A percentile compares a stretch with the other conserved stretches of the same genome.
Evolutionary conservation across 495 filamentous ascomycete species (phyloP).

Genomic region (Neurospora sp.): DNA sequence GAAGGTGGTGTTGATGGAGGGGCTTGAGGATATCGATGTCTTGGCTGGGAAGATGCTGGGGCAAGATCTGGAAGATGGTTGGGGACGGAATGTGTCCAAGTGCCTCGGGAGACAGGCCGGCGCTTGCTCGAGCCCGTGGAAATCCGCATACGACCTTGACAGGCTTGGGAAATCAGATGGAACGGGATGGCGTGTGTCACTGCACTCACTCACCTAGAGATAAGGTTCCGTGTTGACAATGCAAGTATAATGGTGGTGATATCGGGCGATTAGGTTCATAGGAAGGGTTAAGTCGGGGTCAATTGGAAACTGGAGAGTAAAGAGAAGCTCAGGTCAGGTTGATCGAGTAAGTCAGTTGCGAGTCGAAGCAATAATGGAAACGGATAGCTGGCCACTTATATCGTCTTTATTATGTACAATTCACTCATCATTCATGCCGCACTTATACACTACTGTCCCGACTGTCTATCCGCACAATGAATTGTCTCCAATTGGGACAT

Average conservation of each 20-base stretch:
- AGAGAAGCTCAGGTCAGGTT: background rate
- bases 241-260: background rate
- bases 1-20: background rate
- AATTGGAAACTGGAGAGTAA: conserved; percentile 6
- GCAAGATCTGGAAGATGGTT: background rate
- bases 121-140: background rate
- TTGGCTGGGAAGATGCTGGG: background rate
- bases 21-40: background rate
- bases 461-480: background rate
- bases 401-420: conserved; percentile 2
- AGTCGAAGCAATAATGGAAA: conserved; percentile 1
- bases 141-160: background rate
- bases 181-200: background rate
- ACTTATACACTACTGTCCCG: conserved; percentile 1
- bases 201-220: background rate
- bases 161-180: background rate
- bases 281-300: background rate
- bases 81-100: background rate
- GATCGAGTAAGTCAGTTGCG: background rate
- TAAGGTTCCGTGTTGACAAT: background rate
- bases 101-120: background rate
- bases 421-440: conserved; percentile 8
- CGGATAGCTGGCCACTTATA: conserved; percentile 19
- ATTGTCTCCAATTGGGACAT: background rate
- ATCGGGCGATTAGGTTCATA: background rate